These are phyloP conservation scores for Phytophthora europaea DNA, from an alignment of 352 stramenopile genomes.

Conservation along the genomic window DNA sequence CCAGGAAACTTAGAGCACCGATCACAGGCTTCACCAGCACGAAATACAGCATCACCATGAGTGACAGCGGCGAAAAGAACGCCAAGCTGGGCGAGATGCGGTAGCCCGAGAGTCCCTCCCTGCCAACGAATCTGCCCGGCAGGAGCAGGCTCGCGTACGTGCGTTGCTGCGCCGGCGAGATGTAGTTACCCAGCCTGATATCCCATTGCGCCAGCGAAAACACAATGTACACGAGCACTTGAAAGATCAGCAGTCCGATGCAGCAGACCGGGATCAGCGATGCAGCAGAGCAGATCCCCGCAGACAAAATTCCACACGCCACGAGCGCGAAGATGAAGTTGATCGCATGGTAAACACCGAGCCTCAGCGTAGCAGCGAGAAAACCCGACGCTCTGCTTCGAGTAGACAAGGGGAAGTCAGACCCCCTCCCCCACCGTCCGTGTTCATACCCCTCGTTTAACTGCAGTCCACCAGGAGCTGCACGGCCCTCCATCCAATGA, in stretches of 20 bases:
- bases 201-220: constrained; percentile 68
- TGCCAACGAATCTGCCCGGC: constrained; percentile 22
- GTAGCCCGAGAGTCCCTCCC: constrained; percentile 35
- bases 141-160: constrained; percentile 48
- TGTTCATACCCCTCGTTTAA: background rate
- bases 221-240: constrained; percentile 64
- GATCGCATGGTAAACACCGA: constrained; percentile 66
- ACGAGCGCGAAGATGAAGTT: constrained; percentile 68
- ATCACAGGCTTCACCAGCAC: constrained; percentile 66
- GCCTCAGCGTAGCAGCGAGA: constrained; percentile 46
- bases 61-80: constrained; percentile 67
- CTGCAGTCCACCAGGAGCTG: constrained; percentile 1
- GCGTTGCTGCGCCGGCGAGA: constrained; percentile 43
- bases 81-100: constrained; percentile 57
- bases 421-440: constrained; percentile 10
- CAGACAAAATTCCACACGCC: constrained; percentile 55
- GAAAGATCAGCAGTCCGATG: constrained; percentile 72
- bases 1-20: constrained; percentile 45
- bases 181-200: constrained; percentile 56
- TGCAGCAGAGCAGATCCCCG: constrained; percentile 48
- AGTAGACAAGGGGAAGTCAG: background rate
- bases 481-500: constrained; percentile 11
- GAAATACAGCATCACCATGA: constrained; percentile 81
- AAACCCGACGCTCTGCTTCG: constrained; percentile 18
- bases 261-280: constrained; percentile 73